Evolutionary conservation across 345 rosid genomes (phyloP).

Genomic region (Lepidium sativum): DNA sequence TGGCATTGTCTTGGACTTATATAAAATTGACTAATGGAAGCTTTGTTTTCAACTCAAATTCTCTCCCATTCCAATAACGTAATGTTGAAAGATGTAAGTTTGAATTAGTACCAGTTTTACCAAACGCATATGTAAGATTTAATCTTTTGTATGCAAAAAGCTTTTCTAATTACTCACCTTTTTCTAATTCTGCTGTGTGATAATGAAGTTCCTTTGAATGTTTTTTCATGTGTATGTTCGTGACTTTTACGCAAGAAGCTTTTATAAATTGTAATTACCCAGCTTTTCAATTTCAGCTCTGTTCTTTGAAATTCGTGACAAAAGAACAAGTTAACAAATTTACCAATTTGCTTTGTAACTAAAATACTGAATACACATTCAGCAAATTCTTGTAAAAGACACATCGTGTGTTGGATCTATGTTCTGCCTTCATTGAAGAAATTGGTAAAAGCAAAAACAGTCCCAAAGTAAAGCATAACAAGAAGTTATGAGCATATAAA

Average conservation of each 20-base stretch:
- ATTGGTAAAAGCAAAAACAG: not conserved
- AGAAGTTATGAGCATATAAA: not conserved
- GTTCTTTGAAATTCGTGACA: not conserved
- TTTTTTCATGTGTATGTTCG: too few species aligned
- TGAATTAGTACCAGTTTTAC: not conserved
- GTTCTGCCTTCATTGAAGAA: conserved; percentile 27
- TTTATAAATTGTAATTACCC: not conserved
- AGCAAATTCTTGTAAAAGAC: conserved; percentile 20
- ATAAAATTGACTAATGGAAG: too few species aligned
- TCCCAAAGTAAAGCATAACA: too few species aligned
- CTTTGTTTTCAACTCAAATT: too few species aligned
- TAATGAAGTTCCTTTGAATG: too few species aligned
- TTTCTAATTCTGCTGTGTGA: not conserved
- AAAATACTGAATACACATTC: too few species aligned
- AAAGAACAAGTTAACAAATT: not conserved
- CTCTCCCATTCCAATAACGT: too few species aligned
- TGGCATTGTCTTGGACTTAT: too few species aligned
- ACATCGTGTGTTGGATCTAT: conserved; percentile 34
- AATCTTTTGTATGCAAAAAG: not conserved
- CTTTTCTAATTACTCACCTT: not conserved
- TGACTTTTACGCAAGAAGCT: not conserved
- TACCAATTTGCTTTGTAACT: too few species aligned
- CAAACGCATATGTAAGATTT: not conserved
- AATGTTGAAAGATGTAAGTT: not conserved
- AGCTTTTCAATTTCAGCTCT: not conserved